Percentiles rank a stretch among this genome's conserved stretches.
These are phyloP conservation scores for Taphrina betulina DNA, from an alignment of 1,139 yeast genomes.

Conservation along the genomic window DNA sequence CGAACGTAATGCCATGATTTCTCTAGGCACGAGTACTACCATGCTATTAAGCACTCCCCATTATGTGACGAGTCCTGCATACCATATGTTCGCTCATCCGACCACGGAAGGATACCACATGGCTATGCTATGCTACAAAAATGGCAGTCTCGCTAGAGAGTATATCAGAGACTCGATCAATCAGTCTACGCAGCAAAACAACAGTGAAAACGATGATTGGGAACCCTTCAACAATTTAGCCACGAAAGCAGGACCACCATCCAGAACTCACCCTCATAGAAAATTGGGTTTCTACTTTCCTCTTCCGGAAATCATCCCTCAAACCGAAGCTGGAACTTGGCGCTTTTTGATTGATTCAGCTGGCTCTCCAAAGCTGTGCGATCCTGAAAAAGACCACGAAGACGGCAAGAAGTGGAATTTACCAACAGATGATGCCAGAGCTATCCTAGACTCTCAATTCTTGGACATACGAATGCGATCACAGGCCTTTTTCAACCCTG, in stretches of 20 bases:
- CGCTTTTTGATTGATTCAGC: conserved; percentile 41
- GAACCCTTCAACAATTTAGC: conserved; percentile 56
- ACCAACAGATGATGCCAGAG: conserved; percentile 64
- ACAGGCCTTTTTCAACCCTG: conserved; percentile 61
- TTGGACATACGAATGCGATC: conserved; percentile 77
- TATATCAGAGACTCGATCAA: conserved; percentile 65
- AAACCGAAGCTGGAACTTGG: conserved; percentile 50
- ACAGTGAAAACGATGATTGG: conserved; percentile 51
- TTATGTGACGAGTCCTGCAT: conserved; percentile 74
- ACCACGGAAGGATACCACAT: conserved; percentile 71
- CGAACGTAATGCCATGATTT: conserved; percentile 66
- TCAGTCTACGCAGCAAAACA: conserved; percentile 41
- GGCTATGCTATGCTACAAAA: conserved; percentile 95
- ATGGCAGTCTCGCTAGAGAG: conserved; percentile 86
- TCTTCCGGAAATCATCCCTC: conserved; percentile 84
- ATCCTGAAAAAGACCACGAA: conserved; percentile 38
- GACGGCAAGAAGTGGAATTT: conserved; percentile 45
- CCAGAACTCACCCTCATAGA: not conserved
- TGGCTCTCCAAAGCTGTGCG: conserved; percentile 4
- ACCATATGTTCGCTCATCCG: conserved; percentile 85
- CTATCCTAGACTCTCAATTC: conserved; percentile 84
- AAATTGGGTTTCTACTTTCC: conserved; percentile 81
- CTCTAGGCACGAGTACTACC: conserved; percentile 88
- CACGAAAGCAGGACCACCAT: conserved; percentile 43
- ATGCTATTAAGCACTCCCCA: conserved; percentile 75